Conservation (phyloP, 1,284 basidiomycete genomes). For the Ganoderma resinaceum region DNA sequence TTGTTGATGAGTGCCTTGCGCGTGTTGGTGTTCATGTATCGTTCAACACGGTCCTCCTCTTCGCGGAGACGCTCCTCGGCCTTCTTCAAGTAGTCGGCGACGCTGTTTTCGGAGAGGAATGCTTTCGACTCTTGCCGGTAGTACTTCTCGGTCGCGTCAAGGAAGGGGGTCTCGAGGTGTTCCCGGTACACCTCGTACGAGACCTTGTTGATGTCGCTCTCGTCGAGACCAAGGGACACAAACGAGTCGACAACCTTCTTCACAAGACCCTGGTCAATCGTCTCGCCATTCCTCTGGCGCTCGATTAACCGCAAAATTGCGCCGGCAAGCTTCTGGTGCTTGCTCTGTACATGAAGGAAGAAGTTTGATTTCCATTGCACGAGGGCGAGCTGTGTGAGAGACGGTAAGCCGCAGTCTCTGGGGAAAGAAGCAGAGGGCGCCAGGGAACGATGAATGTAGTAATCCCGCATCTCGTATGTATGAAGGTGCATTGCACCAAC, state of each 20-base stretch:
- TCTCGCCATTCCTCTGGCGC: conserved; percentile 93
- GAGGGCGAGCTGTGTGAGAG: conserved; percentile 77
- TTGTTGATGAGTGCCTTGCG: conserved; percentile 87
- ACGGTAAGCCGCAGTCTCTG: background rate
- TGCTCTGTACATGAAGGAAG: conserved; percentile 88
- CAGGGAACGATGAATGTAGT: background rate
- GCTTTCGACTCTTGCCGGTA: conserved; percentile 92
- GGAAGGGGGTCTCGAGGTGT: conserved; percentile 91
- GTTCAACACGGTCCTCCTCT: conserved; percentile 95
- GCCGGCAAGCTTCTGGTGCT: conserved; percentile 82
- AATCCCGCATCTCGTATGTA: background rate
- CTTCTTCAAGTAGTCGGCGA: conserved; percentile 97
- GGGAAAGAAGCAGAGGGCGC: background rate
- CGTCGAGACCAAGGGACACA: conserved; percentile 95
- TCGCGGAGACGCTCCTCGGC: conserved; percentile 93
- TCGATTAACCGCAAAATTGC: conserved; percentile 92
- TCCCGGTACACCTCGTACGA: conserved; percentile 96
- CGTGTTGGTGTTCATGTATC: conserved; percentile 92
- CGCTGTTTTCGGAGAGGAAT: conserved; percentile 90
- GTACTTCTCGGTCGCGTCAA: conserved; percentile 89
- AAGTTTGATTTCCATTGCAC: conserved; percentile 96
- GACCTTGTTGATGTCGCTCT: conserved; percentile 88
- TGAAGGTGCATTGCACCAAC: background rate
- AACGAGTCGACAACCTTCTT: conserved; percentile 98
- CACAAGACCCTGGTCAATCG: conserved; percentile 91